These are phyloP conservation scores for Fraxinus xanthoxyloides DNA, from an alignment of 305 asterid genomes.

Conservation along the genomic window DNA sequence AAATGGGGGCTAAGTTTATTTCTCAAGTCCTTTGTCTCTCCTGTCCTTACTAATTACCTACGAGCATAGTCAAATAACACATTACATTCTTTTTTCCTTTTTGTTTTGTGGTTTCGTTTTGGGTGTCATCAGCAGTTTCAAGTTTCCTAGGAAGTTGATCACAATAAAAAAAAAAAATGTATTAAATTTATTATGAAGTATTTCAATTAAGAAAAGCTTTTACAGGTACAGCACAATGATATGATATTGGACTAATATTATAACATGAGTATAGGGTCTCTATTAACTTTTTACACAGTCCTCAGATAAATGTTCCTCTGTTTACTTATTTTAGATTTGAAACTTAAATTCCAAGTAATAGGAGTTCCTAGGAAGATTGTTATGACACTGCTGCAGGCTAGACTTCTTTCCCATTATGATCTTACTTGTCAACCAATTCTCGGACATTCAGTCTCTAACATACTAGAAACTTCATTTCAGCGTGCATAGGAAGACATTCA, in stretches of 20 bases:
- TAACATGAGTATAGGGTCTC: background rate
- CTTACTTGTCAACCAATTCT: background rate
- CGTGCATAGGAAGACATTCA: conserved; percentile 48
- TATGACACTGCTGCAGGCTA: background rate
- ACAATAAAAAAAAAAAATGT: conserved; percentile 3
- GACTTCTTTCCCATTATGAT: background rate
- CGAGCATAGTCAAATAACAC: background rate
- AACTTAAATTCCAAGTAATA: background rate
- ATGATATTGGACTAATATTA: background rate
- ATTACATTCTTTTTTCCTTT: background rate
- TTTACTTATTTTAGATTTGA: background rate
- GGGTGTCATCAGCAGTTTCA: background rate
- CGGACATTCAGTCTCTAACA: background rate
- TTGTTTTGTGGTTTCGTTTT: background rate
- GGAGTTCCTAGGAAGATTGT: background rate
- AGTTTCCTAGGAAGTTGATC: background rate
- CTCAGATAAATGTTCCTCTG: background rate
- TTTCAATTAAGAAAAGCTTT: background rate
- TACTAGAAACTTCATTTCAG: conserved; percentile 35
- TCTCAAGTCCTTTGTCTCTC: background rate
- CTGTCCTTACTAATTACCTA: background rate
- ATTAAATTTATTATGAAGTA: background rate
- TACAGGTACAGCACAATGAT: background rate
- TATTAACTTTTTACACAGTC: background rate
- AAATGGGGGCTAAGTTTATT: too few relatives aligned